These are phyloP conservation scores for Quercus phellos DNA, from an alignment of 331 rosid genomes.

Conservation along the genomic window DNA sequence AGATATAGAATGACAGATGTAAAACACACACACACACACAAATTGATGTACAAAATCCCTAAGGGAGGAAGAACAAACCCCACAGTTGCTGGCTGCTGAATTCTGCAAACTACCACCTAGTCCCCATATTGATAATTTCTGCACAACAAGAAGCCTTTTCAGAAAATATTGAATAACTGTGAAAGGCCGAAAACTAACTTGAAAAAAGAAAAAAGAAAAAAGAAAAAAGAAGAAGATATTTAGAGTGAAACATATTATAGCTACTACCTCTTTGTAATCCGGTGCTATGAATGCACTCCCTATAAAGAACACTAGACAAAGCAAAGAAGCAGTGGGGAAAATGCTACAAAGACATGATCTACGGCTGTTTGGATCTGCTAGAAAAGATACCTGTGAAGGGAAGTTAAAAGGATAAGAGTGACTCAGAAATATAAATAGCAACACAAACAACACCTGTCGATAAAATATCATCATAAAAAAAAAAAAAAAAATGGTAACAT, in stretches of 20 bases:
- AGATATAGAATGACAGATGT: not conserved
- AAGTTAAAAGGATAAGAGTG: not conserved
- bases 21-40: not conserved
- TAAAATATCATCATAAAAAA: not conserved
- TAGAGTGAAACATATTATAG: not conserved
- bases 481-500: not conserved
- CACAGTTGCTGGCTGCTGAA: conserved; percentile 41
- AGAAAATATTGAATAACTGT: not conserved
- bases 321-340: conserved; percentile 48
- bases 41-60: not conserved
- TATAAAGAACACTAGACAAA: conserved; percentile 37
- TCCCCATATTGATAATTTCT: conserved; percentile 43
- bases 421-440: not conserved
- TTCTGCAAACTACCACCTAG: conserved; percentile 19
- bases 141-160: conserved; percentile 16
- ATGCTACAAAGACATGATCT: conserved; percentile 40
- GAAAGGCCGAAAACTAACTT: not conserved
- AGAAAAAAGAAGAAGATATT: not conserved
- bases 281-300: conserved; percentile 30
- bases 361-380: conserved; percentile 35
- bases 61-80: conserved; percentile 44
- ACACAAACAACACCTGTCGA: not conserved
- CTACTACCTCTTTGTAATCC: conserved; percentile 49
- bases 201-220: not conserved
- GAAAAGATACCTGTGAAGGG: conserved; percentile 31